Evolutionary conservation across 2,329 filamentous ascomycete species (phyloP).

Genomic region (Monosporascus sp.): DNA sequence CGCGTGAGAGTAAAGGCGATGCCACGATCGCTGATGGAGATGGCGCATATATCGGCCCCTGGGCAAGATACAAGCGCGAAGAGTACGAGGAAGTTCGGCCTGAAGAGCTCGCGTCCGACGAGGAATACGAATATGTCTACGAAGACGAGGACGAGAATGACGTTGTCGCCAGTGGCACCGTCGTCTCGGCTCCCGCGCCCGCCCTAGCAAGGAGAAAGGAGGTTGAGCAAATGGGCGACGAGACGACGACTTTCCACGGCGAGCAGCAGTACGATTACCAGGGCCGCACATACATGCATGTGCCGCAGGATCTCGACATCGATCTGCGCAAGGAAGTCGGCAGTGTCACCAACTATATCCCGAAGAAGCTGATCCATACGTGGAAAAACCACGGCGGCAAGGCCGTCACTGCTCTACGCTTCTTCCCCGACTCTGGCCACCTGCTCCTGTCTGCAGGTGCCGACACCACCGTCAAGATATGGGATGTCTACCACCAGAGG

Average conservation of each 20-base stretch:
- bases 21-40: constrained; percentile 80
- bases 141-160: constrained; percentile 70
- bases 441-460: constrained; percentile 84
- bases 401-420: constrained; percentile 80
- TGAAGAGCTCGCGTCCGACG: constrained; percentile 70
- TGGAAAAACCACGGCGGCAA: constrained; percentile 80
- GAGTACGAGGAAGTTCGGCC: constrained; percentile 73
- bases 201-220: constrained; percentile 52
- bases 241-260: constrained; percentile 86
- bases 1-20: constrained; percentile 80
- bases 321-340: constrained; percentile 77
- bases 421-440: constrained; percentile 86
- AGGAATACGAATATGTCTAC: constrained; percentile 73
- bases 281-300: constrained; percentile 94
- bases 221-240: constrained; percentile 57
- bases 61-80: constrained; percentile 75
- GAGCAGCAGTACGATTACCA: constrained; percentile 83
- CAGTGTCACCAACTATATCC: constrained; percentile 82
- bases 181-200: constrained; percentile 50
- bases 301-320: constrained; percentile 84
- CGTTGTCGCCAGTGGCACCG: constrained; percentile 58
- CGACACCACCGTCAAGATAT: constrained; percentile 87
- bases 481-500: constrained; percentile 86
- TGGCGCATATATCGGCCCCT: constrained; percentile 86
- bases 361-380: constrained; percentile 87